phyloP scores from a whole-genome alignment of 352 stramenopile species.

The Achlya hypogyna region DNA sequence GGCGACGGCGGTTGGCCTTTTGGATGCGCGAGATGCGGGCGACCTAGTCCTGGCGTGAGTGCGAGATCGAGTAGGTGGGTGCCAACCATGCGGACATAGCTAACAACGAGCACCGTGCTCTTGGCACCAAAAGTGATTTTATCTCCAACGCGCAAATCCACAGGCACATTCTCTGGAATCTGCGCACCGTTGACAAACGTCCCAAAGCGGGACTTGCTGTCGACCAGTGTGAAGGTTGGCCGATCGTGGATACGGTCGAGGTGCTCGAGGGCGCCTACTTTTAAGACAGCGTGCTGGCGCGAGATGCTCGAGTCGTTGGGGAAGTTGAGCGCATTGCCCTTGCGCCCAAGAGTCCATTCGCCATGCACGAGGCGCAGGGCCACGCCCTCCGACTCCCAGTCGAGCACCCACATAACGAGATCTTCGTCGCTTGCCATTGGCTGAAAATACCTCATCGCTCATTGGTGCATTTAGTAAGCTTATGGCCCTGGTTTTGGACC shows the following conservation, averaged over 20 bases:
- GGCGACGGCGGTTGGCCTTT: conserved; percentile 38
- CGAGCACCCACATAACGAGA: conserved; percentile 17
- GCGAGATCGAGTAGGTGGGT: too few species aligned
- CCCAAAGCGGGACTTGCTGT: conserved; percentile 77
- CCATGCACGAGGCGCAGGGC: conserved; percentile 42
- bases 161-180: conserved; percentile 31
- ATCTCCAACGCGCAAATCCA: conserved; percentile 31
- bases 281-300: conserved; percentile 59
- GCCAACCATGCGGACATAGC: conserved; percentile 77
- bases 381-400: conserved; percentile 14
- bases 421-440: not conserved
- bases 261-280: conserved; percentile 65
- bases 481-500: not conserved
- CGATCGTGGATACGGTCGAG: conserved; percentile 44
- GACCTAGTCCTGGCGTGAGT: not conserved
- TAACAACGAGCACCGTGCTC: conserved; percentile 64
- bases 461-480: too few species aligned
- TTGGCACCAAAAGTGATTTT: conserved; percentile 78
- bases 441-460: conserved; percentile 2
- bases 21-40: conserved; percentile 44
- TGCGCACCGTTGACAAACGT: conserved; percentile 81
- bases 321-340: conserved; percentile 81
- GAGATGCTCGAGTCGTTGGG: conserved; percentile 74
- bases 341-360: conserved; percentile 77
- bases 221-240: conserved; percentile 58